phyloP scores from a whole-genome alignment of 1,284 basidiomycete species.

The Cutaneotrichosporon dermatis region DNA sequence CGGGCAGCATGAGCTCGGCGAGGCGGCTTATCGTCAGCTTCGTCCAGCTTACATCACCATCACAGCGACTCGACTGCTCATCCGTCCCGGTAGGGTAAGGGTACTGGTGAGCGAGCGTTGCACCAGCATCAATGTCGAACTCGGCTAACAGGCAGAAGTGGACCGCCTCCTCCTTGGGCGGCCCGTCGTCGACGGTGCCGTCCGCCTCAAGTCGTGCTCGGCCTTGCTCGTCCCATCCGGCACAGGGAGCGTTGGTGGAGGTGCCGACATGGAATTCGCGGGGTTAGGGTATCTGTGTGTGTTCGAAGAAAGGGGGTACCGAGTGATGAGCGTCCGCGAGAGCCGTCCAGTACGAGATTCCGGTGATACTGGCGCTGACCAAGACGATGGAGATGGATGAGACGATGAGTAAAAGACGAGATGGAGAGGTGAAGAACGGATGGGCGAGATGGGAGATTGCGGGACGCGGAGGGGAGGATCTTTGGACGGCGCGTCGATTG shows the following conservation, averaged over 20 bases:
- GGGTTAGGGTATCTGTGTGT: background rate
- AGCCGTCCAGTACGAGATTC: no score
- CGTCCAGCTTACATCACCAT: background rate
- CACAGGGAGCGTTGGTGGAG: background rate
- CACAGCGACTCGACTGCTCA: constrained; percentile 70
- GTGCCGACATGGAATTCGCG: constrained; percentile 5
- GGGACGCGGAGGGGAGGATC: no score
- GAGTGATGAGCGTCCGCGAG: no score
- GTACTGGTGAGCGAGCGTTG: constrained; percentile 87
- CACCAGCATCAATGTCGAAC: constrained; percentile 89
- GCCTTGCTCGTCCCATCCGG: constrained; percentile 1
- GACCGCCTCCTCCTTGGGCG: constrained; percentile 59
- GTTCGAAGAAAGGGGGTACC: background rate
- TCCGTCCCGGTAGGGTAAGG: constrained; percentile 86
- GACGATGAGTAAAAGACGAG: background rate
- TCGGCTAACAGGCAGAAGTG: constrained; percentile 90
- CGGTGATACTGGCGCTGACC: no score
- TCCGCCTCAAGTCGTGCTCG: constrained; percentile 25
- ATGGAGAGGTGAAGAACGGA: background rate
- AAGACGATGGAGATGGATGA: background rate
- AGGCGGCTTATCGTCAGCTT: constrained; percentile 60
- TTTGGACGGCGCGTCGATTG: background rate
- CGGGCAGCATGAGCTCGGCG: constrained; percentile 96
- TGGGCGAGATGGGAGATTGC: no score
- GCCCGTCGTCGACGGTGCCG: background rate